phyloP scores from a whole-genome alignment of 345 rosid genomes.

The Abelmoschus esculentus region DNA sequence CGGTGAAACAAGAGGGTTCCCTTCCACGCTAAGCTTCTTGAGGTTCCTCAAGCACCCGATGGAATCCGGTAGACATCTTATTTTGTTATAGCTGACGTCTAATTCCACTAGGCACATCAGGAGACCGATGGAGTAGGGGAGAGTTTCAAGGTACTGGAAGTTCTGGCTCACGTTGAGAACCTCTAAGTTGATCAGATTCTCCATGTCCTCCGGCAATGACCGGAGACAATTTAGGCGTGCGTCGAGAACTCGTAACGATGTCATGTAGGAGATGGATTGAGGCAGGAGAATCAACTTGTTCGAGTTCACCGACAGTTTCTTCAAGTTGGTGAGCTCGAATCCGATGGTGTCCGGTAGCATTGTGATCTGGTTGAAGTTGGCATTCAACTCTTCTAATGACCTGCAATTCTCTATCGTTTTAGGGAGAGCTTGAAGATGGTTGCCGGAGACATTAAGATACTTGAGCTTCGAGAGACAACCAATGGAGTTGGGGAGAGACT shows the following conservation, averaged over 20 bases:
- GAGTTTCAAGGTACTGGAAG: slow-evolving; percentile 51
- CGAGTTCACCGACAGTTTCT: slow-evolving; percentile 62
- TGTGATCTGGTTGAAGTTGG: slow-evolving; percentile 77
- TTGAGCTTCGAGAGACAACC: slow-evolving; percentile 86
- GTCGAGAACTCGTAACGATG: slow-evolving; percentile 48
- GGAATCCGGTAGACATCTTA: slow-evolving; percentile 53
- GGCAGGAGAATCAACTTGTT: slow-evolving; percentile 71
- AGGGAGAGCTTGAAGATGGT: slow-evolving; percentile 54
- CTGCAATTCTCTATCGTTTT: slow-evolving; percentile 79
- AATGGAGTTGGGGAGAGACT: slow-evolving; percentile 68
- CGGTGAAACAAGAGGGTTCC: slow-evolving; percentile 74
- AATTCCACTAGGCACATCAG: slow-evolving; percentile 64
- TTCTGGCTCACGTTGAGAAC: slow-evolving; percentile 77
- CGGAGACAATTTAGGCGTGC: slow-evolving; percentile 75
- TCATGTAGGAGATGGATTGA: slow-evolving; percentile 50
- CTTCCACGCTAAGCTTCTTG: slow-evolving; percentile 58
- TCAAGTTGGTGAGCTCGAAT: slow-evolving; percentile 52
- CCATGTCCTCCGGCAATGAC: slow-evolving; percentile 64
- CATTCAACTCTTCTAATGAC: slow-evolving; percentile 69
- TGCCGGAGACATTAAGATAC: slow-evolving; percentile 67
- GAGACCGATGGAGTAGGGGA: slow-evolving; percentile 66
- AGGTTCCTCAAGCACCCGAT: slow-evolving; percentile 68
- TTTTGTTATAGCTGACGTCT: slow-evolving; percentile 73
- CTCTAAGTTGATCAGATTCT: slow-evolving; percentile 61
- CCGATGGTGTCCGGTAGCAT: slow-evolving; percentile 67